Conservation (phyloP, 2,329 filamentous ascomycete species). For the Arachnopeziza araneosa region DNA sequence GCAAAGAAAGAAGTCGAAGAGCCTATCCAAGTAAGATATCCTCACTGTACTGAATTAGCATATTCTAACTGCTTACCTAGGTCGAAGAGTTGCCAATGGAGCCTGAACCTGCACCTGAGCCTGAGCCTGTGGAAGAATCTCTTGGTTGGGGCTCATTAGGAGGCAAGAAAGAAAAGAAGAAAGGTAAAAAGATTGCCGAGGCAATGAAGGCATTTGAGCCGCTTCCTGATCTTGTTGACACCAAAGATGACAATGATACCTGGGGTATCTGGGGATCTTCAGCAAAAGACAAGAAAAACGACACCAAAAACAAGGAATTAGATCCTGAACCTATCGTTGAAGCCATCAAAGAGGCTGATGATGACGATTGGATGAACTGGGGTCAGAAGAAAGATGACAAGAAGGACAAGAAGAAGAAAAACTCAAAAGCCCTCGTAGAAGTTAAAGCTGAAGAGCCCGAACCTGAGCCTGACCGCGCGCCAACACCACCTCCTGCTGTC, state of each 20-base stretch:
- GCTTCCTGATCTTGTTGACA: slow-evolving; percentile 28
- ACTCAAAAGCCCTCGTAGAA: slow-evolving; percentile 27
- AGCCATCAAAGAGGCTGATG: slow-evolving; percentile 11
- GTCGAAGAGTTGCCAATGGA: slow-evolving; percentile 11
- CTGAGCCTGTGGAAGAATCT: slow-evolving; percentile 30
- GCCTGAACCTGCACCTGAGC: slow-evolving; percentile 26
- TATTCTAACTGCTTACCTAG: too few relatives aligned
- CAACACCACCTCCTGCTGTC: slow-evolving; percentile 28
- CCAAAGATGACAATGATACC: slow-evolving; percentile 18
- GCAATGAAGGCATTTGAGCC: slow-evolving; percentile 22
- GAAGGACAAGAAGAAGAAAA: slow-evolving; percentile 19
- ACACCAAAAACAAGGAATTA: slow-evolving; percentile 13
- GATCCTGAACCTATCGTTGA: slow-evolving; percentile 25
- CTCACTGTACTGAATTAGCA: too few relatives aligned
- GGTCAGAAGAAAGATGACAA: slow-evolving; percentile 24
- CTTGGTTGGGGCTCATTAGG: slow-evolving; percentile 28
- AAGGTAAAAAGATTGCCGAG: slow-evolving; percentile 30
- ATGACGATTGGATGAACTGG: slow-evolving; percentile 17
- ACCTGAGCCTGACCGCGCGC: slow-evolving; percentile 9
- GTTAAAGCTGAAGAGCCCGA: slow-evolving; percentile 30
- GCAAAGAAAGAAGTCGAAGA: slow-evolving; percentile 9
- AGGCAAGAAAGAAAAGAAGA: slow-evolving; percentile 28
- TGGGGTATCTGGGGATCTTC: slow-evolving; percentile 31
- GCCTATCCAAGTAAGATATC: too few relatives aligned
- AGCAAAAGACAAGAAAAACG: slow-evolving; percentile 6